Percentiles rank a stretch among this genome's conserved stretches.
Evolutionary conservation across 768 basidiomycete species (phyloP).

Genomic region (Lactarius trivialis): DNA sequence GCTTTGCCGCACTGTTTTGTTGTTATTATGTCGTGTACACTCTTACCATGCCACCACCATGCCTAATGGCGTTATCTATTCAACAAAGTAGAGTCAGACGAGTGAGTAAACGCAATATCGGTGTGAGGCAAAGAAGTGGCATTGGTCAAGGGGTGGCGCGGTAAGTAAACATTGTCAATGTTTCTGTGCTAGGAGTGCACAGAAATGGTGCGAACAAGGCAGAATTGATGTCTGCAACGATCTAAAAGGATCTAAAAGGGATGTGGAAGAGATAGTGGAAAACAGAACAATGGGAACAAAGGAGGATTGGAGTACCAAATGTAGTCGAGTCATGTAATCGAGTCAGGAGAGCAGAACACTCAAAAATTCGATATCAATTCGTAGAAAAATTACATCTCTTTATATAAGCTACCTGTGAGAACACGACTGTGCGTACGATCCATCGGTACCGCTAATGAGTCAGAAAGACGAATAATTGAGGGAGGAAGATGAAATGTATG

Average conservation of each 20-base stretch:
- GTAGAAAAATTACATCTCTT: not conserved
- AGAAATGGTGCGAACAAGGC: not conserved
- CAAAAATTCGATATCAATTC: slow-evolving; percentile 13
- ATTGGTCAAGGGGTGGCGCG: not conserved
- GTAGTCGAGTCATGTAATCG: not conserved
- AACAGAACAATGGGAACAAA: not conserved
- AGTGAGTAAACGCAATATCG: not conserved
- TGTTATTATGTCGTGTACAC: slow-evolving; percentile 13
- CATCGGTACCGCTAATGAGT: not conserved
- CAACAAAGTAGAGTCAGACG: not conserved
- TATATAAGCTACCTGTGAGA: not conserved
- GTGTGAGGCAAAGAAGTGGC: not conserved
- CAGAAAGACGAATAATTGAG: slow-evolving; percentile 8
- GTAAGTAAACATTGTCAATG: not conserved
- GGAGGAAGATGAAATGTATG: not conserved
- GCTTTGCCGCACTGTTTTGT: slow-evolving; percentile 7
- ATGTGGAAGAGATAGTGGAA: slow-evolving; percentile 1
- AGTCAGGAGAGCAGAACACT: not conserved
- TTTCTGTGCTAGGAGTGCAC: not conserved
- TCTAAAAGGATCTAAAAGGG: not conserved
- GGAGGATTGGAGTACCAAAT: too few relatives aligned
- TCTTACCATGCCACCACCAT: too few relatives aligned
- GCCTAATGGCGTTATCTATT: not conserved
- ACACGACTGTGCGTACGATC: not conserved
- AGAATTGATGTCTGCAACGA: not conserved